These are phyloP conservation scores for Amphirosellinia nigrospora DNA, from an alignment of 495 filamentous ascomycete species.

Conservation along the genomic window DNA sequence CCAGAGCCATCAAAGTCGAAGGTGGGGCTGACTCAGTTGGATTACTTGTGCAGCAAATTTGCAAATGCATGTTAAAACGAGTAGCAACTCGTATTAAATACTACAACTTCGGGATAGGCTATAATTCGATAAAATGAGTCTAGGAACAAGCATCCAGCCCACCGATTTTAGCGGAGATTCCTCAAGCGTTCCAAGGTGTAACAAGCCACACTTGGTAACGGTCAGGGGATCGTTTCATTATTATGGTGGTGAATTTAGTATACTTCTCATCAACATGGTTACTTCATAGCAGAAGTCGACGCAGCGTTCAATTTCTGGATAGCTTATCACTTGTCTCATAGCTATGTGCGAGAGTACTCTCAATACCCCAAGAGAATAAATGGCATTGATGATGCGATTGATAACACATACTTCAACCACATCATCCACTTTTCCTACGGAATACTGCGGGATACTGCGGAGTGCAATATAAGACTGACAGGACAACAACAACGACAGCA, in stretches of 20 bases:
- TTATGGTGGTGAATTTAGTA: background rate
- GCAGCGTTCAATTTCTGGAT: background rate
- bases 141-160: background rate
- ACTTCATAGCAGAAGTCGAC: background rate
- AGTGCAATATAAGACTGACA: background rate
- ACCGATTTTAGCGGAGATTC: background rate
- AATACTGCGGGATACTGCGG: background rate
- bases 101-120: background rate
- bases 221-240: background rate
- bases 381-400: background rate
- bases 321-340: background rate
- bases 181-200: background rate
- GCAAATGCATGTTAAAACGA: background rate
- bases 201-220: background rate
- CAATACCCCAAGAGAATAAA: background rate
- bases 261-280: slow-evolving; percentile 6
- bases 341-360: background rate
- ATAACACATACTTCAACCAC: background rate
- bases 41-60: too few species aligned
- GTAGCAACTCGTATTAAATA: background rate
- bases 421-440: background rate
- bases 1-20: background rate
- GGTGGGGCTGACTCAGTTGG: background rate
- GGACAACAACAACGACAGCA: too few species aligned
- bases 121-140: background rate